Evolutionary conservation across 495 filamentous ascomycete species (phyloP).

Genomic region (Tuber brumale): DNA sequence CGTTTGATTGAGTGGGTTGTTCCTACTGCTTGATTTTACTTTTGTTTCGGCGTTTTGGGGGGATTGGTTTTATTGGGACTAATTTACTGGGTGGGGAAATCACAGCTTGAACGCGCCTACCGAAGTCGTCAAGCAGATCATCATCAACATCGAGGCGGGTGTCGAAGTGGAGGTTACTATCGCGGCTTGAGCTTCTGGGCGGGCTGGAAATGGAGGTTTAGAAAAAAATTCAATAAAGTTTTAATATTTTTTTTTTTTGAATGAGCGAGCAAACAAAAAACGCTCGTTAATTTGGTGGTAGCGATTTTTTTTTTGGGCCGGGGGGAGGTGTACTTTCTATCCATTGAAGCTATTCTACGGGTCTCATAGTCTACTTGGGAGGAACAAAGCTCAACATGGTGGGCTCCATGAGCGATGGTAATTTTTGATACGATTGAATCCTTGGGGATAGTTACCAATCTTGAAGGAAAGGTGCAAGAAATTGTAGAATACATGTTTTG

Average conservation of each 20-base stretch:
- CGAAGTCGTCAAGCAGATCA: conserved; percentile 99
- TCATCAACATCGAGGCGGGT: conserved; percentile 99
- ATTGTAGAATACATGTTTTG: neutral
- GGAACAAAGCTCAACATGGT: neutral
- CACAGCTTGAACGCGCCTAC: conserved; percentile 86
- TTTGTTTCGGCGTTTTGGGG: neutral
- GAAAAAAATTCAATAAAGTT: neutral
- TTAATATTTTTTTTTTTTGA: neutral
- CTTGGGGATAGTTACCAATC: neutral
- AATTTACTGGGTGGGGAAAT: neutral
- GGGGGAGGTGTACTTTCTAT: neutral
- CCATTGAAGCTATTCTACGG: neutral
- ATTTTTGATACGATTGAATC: neutral
- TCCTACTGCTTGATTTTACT: neutral
- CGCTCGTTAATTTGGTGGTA: neutral
- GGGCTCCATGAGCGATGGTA: neutral
- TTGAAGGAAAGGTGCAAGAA: neutral
- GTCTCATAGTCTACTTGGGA: neutral
- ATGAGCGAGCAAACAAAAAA: neutral
- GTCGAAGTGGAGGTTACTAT: conserved; percentile 99
- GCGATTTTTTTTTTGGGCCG: neutral
- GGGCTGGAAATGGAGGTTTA: conserved; percentile 6
- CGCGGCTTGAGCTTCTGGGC: conserved; percentile 64
- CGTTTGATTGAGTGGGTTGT: conserved; percentile 78
- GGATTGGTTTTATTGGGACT: neutral